These are phyloP conservation scores for Cyclospora cayetanensis DNA, from an alignment of 169 alveolate genomes.

Conservation along the genomic window DNA sequence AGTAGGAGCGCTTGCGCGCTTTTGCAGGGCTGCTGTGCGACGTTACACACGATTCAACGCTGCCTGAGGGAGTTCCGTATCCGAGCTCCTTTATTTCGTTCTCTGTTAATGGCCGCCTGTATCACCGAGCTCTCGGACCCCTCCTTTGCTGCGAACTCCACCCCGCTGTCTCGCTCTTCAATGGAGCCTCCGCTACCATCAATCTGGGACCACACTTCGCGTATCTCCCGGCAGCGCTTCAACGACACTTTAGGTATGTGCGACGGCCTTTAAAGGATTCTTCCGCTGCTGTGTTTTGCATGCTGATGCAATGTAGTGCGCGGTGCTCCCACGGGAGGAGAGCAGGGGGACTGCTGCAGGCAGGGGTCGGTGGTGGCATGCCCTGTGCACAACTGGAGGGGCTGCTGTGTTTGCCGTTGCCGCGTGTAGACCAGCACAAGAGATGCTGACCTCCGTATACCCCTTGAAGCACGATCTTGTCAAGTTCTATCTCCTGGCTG, in stretches of 20 bases:
- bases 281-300: background rate
- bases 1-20: background rate
- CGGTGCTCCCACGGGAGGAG: background rate
- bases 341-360: background rate
- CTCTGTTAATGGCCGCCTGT: slow-evolving; percentile 81
- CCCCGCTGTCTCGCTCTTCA: slow-evolving; percentile 83
- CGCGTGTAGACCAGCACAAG: slow-evolving; percentile 73
- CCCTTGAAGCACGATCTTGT: slow-evolving; percentile 81
- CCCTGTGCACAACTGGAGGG: background rate
- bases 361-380: background rate
- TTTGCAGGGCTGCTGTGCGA: slow-evolving; percentile 75
- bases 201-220: slow-evolving; percentile 82
- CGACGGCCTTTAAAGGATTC: background rate
- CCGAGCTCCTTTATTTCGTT: slow-evolving; percentile 76
- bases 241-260: slow-evolving; percentile 34
- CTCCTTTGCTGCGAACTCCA: slow-evolving; percentile 82
- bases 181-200: slow-evolving; percentile 81
- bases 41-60: slow-evolving; percentile 75
- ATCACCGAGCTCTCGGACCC: slow-evolving; percentile 58
- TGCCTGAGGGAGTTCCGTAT: slow-evolving; percentile 66
- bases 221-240: slow-evolving; percentile 74
- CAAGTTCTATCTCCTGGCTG: slow-evolving; percentile 78
- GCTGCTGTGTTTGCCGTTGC: background rate
- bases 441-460: slow-evolving; percentile 76
- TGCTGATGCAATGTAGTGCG: background rate